phyloP scores from a whole-genome alignment of 441 rosid species.

The Populus hybrid region DNA sequence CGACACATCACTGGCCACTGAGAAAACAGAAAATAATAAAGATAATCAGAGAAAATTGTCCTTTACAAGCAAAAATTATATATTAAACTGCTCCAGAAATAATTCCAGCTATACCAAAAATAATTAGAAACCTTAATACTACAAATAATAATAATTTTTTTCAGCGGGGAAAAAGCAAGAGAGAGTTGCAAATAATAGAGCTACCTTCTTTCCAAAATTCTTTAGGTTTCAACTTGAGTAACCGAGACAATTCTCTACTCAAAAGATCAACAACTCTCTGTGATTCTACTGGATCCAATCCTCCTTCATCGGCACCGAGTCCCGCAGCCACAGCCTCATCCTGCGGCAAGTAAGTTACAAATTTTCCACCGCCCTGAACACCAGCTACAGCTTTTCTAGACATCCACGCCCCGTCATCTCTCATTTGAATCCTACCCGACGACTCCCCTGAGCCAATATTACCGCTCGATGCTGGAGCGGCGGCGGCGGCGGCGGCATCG shows the following conservation, averaged over 20 bases:
- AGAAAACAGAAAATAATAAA: constrained; percentile 4
- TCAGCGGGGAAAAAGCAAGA: neutral
- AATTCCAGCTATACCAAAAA: neutral
- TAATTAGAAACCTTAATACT: neutral
- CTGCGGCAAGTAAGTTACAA: constrained; percentile 90
- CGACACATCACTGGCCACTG: constrained; percentile 79
- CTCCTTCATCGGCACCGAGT: constrained; percentile 71
- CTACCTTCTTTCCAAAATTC: constrained; percentile 92
- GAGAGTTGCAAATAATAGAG: neutral
- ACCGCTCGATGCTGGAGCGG: constrained; percentile 21
- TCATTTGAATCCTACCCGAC: constrained; percentile 39
- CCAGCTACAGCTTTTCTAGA: constrained; percentile 18
- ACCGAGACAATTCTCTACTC: constrained; percentile 70
- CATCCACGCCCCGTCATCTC: constrained; percentile 41
- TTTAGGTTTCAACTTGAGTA: constrained; percentile 76
- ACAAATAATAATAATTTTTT: too few species aligned
- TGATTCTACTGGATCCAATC: constrained; percentile 86
- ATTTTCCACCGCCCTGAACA: constrained; percentile 40
- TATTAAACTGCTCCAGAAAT: too few species aligned
- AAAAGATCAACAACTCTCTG: constrained; percentile 95
- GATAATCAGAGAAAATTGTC: neutral
- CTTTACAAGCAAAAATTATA: too few species aligned
- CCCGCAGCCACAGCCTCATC: constrained; percentile 96
- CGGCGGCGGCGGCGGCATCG: constrained; percentile 15
- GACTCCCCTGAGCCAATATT: constrained; percentile 7